A percentile compares a stretch with the other conserved stretches of the same genome.
Conservation (phyloP, 2,329 filamentous ascomycete genomes). For the Colletotrichum sp. region DNA sequence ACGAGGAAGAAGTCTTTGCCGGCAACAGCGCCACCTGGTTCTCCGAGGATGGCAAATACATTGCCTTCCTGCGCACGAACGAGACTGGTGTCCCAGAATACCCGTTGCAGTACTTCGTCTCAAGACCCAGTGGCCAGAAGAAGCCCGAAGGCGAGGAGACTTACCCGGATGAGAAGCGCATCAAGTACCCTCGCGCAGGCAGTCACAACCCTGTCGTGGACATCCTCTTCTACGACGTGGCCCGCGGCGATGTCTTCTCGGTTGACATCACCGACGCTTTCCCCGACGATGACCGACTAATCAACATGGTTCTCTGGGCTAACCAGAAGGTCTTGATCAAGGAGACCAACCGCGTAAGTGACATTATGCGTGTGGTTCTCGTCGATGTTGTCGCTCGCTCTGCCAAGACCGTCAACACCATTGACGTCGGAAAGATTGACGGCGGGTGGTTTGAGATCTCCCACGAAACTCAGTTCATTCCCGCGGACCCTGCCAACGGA, state of each 20-base stretch:
- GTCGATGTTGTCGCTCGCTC: constrained; percentile 78
- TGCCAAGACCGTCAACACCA: constrained; percentile 79
- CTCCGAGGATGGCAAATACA: constrained; percentile 79
- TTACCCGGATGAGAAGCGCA: constrained; percentile 87
- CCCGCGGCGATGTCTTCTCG: constrained; percentile 77
- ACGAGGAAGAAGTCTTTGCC: constrained; percentile 81
- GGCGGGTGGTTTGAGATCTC: constrained; percentile 98
- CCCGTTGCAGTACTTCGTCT: constrained; percentile 91
- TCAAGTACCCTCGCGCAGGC: constrained; percentile 98
- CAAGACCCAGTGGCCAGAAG: constrained; percentile 77
- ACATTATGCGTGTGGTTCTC: constrained; percentile 85
- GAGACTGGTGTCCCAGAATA: constrained; percentile 92
- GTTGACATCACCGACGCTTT: constrained; percentile 83
- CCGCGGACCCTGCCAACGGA: constrained; percentile 78
- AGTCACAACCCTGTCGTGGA: constrained; percentile 91
- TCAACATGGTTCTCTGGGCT: constrained; percentile 93
- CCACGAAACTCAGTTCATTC: constrained; percentile 84
- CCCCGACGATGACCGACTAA: constrained; percentile 80
- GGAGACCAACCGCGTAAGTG: constrained; percentile 93
- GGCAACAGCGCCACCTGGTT: constrained; percentile 85
- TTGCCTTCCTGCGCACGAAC: constrained; percentile 85
- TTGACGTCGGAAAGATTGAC: constrained; percentile 84
- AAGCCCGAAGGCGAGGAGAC: constrained; percentile 77
- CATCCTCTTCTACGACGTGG: constrained; percentile 86
- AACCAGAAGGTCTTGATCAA: constrained; percentile 85